phyloP scores from a whole-genome alignment of 148 eudicot species.

The Fagopyrum homotropicum region DNA sequence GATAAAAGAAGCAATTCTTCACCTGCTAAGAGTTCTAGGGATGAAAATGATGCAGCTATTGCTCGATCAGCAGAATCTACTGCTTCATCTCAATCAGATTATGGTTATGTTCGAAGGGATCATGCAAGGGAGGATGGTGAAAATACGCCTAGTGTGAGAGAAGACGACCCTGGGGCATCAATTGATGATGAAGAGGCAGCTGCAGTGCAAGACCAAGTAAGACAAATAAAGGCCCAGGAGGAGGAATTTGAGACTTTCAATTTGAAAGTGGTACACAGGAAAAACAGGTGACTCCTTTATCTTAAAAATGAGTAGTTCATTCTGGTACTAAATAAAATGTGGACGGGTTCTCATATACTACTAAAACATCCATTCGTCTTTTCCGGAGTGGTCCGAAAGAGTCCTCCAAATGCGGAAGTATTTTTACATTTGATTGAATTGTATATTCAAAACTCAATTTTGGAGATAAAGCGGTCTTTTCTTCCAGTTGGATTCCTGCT shows the following conservation, averaged over 20 bases:
- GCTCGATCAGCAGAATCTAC: constrained; percentile 66
- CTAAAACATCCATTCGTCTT: background rate
- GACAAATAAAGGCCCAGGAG: constrained; percentile 96
- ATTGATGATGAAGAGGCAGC: constrained; percentile 96
- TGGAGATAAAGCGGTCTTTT: background rate
- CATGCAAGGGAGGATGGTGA: constrained; percentile 42
- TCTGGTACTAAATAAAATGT: background rate
- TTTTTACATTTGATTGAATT: background rate
- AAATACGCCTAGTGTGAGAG: constrained; percentile 34
- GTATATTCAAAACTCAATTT: background rate
- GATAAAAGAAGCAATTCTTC: constrained; percentile 71
- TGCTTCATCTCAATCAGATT: constrained; percentile 67
- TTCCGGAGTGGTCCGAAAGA: background rate
- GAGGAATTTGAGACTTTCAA: constrained; percentile 96
- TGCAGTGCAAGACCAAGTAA: constrained; percentile 98
- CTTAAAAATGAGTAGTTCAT: background rate
- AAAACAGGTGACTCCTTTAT: constrained; percentile 61
- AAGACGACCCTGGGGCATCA: constrained; percentile 61
- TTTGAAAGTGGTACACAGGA: constrained; percentile 91
- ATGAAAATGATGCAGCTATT: constrained; percentile 44
- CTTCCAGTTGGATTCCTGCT: background rate
- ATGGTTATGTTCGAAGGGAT: constrained; percentile 55
- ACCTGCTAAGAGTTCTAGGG: constrained; percentile 62
- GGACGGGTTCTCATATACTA: constrained; percentile 1
- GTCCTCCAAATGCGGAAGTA: background rate